Percentiles rank a stretch among this genome's conserved stretches.
Conservation (phyloP, 768 basidiomycete species). For the Mycena floridula region DNA sequence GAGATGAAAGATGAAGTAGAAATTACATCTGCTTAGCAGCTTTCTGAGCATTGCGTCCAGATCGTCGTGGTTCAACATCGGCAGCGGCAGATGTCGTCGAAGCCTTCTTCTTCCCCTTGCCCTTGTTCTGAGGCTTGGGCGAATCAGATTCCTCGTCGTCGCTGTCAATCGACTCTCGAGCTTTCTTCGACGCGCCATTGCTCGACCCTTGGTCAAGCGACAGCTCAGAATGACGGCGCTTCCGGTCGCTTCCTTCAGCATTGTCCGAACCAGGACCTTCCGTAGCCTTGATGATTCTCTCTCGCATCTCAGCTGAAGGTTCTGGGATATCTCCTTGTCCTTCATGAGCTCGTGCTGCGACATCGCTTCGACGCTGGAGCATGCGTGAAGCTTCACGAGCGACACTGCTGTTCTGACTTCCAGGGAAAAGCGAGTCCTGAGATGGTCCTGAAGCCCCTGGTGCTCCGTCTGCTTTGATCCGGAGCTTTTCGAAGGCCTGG, state of each 20-base stretch:
- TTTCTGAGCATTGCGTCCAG: not conserved
- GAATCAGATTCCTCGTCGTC: constrained; percentile 10
- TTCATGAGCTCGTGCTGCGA: constrained; percentile 41
- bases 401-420: not conserved
- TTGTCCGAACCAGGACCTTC: no score
- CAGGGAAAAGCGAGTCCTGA: not conserved
- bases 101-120: constrained; percentile 5
- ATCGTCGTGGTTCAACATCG: not conserved
- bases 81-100: not conserved
- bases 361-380: constrained; percentile 41
- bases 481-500: constrained; percentile 11
- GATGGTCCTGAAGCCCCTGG: not conserved
- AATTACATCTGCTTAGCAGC: not conserved
- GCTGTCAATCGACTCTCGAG: constrained; percentile 20
- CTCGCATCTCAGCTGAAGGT: constrained; percentile 58
- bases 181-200: no score
- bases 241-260: no score
- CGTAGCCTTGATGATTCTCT: constrained; percentile 32
- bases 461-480: not conserved
- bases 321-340: constrained; percentile 32
- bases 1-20: no score
- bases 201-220: no score
- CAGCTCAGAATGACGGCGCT: no score
- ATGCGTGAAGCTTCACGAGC: constrained; percentile 4
- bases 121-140: constrained; percentile 9